Evolutionary conservation across 2,329 filamentous ascomycete genomes (phyloP).

Genomic region (Arthrobotrys musiformis): DNA sequence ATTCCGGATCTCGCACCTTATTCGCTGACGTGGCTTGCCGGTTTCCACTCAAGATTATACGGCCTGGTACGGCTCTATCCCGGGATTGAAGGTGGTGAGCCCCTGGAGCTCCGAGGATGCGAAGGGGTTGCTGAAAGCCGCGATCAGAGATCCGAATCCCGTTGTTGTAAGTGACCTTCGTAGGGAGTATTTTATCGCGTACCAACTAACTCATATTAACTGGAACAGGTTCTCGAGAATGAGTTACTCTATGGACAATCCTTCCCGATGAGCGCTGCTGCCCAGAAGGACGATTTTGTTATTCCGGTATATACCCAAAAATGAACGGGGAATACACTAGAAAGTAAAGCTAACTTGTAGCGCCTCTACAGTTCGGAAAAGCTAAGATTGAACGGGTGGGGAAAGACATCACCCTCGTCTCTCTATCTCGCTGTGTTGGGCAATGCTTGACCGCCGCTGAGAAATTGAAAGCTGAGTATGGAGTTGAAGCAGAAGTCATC

Average conservation of each 20-base stretch:
- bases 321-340: constrained; percentile 60
- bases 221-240: constrained; percentile 74
- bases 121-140: constrained; percentile 96
- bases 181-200: not conserved
- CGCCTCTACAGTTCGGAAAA: constrained; percentile 77
- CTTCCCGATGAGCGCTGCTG: constrained; percentile 95
- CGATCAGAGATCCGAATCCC: constrained; percentile 97
- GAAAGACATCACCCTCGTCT: constrained; percentile 95
- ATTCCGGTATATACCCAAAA: constrained; percentile 69
- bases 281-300: constrained; percentile 96
- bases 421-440: constrained; percentile 93
- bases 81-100: constrained; percentile 93
- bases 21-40: constrained; percentile 17
- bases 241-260: constrained; percentile 86
- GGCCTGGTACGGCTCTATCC: constrained; percentile 98
- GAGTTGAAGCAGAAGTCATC: constrained; percentile 94
- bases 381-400: constrained; percentile 97
- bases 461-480: constrained; percentile 93
- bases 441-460: constrained; percentile 89
- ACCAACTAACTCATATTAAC: not conserved
- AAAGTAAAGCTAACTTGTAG: not conserved
- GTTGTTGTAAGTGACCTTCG: constrained; percentile 70
- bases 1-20: not conserved
- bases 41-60: constrained; percentile 78
- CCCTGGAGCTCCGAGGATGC: constrained; percentile 98